Percentiles rank a stretch among this genome's conserved stretches.
Conservation (phyloP, 257 asterid species). For the Petrea volubilis region DNA sequence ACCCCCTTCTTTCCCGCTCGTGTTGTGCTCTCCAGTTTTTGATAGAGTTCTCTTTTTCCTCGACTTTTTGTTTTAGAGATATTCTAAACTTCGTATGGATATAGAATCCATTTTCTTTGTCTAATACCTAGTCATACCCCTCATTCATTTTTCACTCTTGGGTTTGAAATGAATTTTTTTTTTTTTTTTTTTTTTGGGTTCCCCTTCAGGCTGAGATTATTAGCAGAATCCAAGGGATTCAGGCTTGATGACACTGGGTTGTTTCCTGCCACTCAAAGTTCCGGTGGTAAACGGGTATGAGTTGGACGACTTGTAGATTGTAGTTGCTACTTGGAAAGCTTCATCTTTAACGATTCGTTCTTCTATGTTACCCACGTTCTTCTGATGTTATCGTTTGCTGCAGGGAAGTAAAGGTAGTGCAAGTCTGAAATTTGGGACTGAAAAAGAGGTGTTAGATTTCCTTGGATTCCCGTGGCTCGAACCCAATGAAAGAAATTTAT, state of each 20-base stretch:
- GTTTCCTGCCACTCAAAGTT: conserved; percentile 53
- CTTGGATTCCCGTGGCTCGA: conserved; percentile 85
- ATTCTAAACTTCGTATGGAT: background rate
- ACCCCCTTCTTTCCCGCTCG: background rate
- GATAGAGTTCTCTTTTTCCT: background rate
- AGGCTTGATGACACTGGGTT: conserved; percentile 56
- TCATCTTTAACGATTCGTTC: background rate
- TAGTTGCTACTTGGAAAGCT: background rate
- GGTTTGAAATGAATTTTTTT: too few species aligned
- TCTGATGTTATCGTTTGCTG: background rate
- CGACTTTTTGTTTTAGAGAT: background rate
- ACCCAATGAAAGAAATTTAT: conserved; percentile 80
- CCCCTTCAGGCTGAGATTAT: conserved; percentile 64
- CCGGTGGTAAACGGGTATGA: conserved; percentile 62
- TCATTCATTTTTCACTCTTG: background rate
- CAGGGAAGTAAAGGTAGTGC: conserved; percentile 86
- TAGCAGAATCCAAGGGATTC: conserved; percentile 73
- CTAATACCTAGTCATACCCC: background rate
- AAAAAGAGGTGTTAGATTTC: conserved; percentile 85
- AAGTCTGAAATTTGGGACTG: conserved; percentile 77
- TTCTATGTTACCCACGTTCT: background rate
- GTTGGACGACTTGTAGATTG: background rate
- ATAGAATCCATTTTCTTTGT: background rate
- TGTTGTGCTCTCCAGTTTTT: background rate
- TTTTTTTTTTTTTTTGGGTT: background rate